Base-by-base conservation (phyloP, 2,329 filamentous ascomycete species). In the Hypoxylon sp. region DNA sequence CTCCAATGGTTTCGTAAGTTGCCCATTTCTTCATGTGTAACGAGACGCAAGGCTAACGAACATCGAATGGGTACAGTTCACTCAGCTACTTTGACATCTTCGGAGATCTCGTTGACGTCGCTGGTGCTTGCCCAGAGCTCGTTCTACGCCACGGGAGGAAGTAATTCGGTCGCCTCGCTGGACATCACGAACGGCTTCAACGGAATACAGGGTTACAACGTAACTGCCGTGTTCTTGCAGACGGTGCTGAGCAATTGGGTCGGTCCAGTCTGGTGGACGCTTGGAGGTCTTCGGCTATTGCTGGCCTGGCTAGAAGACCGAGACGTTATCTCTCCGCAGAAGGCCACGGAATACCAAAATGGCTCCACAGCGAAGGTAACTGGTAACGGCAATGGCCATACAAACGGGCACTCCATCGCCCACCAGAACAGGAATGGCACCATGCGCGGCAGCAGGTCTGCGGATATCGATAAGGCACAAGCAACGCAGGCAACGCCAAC, bases 181-280 rank as follows among this genome's bases (percentile, higher is more conserved):
- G 55, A 59, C 40, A 42, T 59, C 37, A 29, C 33, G 10, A 59
- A 59, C 41, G 55, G 55, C 15, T 59, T 55, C 18, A 59, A 59
- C 33, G 50, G 55, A 41, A 31, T 59, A 20, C 15, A 17, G 17
- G 55, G 45, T 4, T 41, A 33, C 3, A 58, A 51, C 26, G 20
- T 48, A 7, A 20, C 41, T 10, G 41, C 41, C 15, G 48, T 58
- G 13, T 47, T 35, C 27, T 17, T 59, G 4, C 55, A 59, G 40
- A 49, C 55, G 7, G 31, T 59, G 15, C 35, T 54, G 2, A 50
- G 38, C 18, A 59, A 59, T 26, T 55, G 55, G 55, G 23, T 59
- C 40, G 55, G 55, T 13, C 55, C 55, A 13, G 45, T 51, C 17
- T 59, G 55, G 55, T 59, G 55, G 55, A 43, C 49, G 4, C 48